phyloP scores from a whole-genome alignment of 495 filamentous ascomycete species.

The Xylaria telfairii region DNA sequence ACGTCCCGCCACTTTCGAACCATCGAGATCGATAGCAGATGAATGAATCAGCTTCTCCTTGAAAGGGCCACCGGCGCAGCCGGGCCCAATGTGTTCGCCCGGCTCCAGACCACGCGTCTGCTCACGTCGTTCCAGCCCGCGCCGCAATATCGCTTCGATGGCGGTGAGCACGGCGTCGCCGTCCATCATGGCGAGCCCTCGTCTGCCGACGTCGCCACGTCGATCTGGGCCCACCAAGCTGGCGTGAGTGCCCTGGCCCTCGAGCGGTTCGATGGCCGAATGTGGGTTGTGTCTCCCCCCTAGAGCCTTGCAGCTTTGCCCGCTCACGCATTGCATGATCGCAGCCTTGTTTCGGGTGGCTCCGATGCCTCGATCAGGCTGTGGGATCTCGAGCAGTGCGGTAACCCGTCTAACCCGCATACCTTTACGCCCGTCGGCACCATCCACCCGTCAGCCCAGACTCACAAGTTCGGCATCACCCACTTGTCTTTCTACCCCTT shows the following conservation, averaged over 20 bases:
- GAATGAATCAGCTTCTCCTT: slow-evolving; percentile 83
- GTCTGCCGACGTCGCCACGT: slow-evolving; percentile 30
- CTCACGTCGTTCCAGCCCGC: slow-evolving; percentile 61
- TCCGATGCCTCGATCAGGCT: slow-evolving; percentile 78
- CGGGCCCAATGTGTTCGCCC: slow-evolving; percentile 64
- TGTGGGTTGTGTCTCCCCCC: slow-evolving; percentile 55
- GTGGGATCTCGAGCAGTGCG: slow-evolving; percentile 76
- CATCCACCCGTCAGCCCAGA: slow-evolving; percentile 39
- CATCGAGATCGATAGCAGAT: slow-evolving; percentile 44
- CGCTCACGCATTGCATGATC: slow-evolving; percentile 5
- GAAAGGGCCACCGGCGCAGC: slow-evolving; percentile 72
- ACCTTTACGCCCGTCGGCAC: slow-evolving; percentile 56
- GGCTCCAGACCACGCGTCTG: slow-evolving; percentile 66
- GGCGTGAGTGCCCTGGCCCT: slow-evolving; percentile 78
- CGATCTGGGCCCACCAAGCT: slow-evolving; percentile 68
- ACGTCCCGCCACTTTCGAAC: not conserved
- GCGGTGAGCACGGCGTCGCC: slow-evolving; percentile 50
- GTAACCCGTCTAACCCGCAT: slow-evolving; percentile 44
- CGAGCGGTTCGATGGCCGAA: slow-evolving; percentile 77
- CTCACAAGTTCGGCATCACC: slow-evolving; percentile 80
- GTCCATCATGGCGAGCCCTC: slow-evolving; percentile 31
- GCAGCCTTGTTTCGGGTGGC: slow-evolving; percentile 80
- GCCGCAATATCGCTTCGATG: slow-evolving; percentile 70
- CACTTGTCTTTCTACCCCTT: slow-evolving; percentile 89
- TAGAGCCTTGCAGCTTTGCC: not conserved